Base-by-base conservation (phyloP, 306 rosid genomes). In the Rosa rugosa region DNA sequence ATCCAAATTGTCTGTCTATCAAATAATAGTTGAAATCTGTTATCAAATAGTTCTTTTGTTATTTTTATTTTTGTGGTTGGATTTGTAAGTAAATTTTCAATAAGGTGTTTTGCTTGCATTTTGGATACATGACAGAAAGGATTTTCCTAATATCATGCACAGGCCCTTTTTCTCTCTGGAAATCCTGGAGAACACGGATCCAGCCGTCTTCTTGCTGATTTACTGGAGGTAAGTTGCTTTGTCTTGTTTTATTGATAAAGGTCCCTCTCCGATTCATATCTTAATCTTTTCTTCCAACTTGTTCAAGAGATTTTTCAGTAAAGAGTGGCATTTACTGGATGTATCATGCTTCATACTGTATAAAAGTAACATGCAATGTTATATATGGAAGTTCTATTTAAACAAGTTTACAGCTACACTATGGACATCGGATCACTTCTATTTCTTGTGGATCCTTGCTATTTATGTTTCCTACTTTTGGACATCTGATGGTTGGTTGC, bases 121-220 rank as follows among this genome's bases (percentile, higher is more conserved):
- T 50, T 22, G 44, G 47, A 66, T 64, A 70, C 65, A 51, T 80
- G 36, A 44, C 56, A 51, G 79, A 25, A 64, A 69, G 45, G 75
- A 41, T 62, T 44, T 54, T 77, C 64, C 64, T 69, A 59, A 83
- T 51, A 65, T 82, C 72, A 79, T 70, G 53, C 49, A 47, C 87
- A 96, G 99, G 90, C 85, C 53, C 89, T 93, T 67, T 88, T 86
- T 88, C 85, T 93, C 82, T 86, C 96, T 69, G 92, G 93, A 81
- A 88, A 80, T 60, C 80, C 50, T 27, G 89, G 86, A 82, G 80
- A 82, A 71, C 90, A 67, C 13, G 92, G 78, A 85, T 84, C 89
- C 77, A n/a, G 79, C 84, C 79, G 64, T 57, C 93, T 93, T 75
- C 86, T 81, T 83, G 80, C 87, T 81, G 98, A 93, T 84, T 87